Evolutionary conservation across 2,329 filamentous ascomycete species (phyloP), one percentile per base, ranked within the genome.

Genomic region (Diaporthe citrichinensis): DNA sequence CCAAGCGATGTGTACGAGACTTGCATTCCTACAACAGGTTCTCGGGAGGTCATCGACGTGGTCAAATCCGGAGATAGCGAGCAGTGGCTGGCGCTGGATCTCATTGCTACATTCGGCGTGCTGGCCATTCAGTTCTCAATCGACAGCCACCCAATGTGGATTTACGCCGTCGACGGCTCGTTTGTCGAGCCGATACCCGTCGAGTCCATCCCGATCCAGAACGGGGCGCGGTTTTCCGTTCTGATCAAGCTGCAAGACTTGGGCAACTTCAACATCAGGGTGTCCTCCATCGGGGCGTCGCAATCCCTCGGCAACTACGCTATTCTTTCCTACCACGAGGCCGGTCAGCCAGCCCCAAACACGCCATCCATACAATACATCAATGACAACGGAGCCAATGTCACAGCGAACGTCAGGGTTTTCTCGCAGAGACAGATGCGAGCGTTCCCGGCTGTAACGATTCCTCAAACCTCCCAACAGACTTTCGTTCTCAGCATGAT

Each of bases 241-340:
- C 79, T 91, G 65, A 78, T 90, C 76, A 81, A 86, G 34, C 82
- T 90, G 6, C 81, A 86, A 57, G 84, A 86, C 55, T 79, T 85
- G 0, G 88, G 88, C 0, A 82, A 88, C 74, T 92, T 90, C 80
- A 87, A 87, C 9, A 87, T 92, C 44, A 90, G 91, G 3, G 84
- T 89, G 55, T 87, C 88, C 36, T 87, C 88, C 23, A 82, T 84
- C 20, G 84, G 84, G 41, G 81, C 85, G 3, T 86, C 88, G 15
- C 92, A 93, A 79, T 85, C 92, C 72, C 84, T 93, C 41, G 85
- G 86, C 20, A 90, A 88, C 1, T 85, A 86, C 25, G 90, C 88
- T 1, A 83, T 86, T 12, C 81, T 93, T 53, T 83, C 84, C 0
- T 88, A 88, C 76, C 68, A 68, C 61, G 44, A 73, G n/a, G 69